A percentile compares a stretch with the other conserved stretches of the same genome.
Evolutionary conservation across 352 stramenopile species (phyloP).

Genomic region (Phytophthora cryptogea): DNA sequence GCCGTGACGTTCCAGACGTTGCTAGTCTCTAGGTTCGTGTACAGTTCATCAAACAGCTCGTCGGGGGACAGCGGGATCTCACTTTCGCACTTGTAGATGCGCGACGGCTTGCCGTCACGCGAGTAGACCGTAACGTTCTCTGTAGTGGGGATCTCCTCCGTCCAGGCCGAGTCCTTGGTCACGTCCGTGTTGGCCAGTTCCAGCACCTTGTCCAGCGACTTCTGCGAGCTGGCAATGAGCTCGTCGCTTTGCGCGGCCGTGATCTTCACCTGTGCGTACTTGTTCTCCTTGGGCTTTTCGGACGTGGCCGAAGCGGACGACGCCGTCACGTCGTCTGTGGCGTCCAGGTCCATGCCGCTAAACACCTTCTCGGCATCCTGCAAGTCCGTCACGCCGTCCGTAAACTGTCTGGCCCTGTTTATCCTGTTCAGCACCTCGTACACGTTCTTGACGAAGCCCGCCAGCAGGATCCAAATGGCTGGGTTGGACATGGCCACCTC

Average conservation of each 20-base stretch:
- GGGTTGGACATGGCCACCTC: slow-evolving; percentile 74
- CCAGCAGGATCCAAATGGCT: slow-evolving; percentile 76
- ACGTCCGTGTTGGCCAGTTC: slow-evolving; percentile 50
- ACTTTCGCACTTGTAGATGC: slow-evolving; percentile 77
- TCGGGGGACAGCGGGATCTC: slow-evolving; percentile 71
- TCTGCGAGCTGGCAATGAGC: slow-evolving; percentile 51
- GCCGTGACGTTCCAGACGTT: slow-evolving; percentile 78
- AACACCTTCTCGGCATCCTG: slow-evolving; percentile 45
- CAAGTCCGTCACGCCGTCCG: slow-evolving; percentile 32
- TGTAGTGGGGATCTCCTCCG: slow-evolving; percentile 58
- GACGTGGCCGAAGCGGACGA: slow-evolving; percentile 4
- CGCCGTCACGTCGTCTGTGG: slow-evolving; percentile 16
- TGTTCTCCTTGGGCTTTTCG: slow-evolving; percentile 28
- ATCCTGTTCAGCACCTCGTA: slow-evolving; percentile 53
- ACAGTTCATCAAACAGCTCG: slow-evolving; percentile 80
- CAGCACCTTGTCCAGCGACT: slow-evolving; percentile 57
- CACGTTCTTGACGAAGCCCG: slow-evolving; percentile 75
- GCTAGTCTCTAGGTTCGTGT: slow-evolving; percentile 77
- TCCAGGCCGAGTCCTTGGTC: slow-evolving; percentile 61
- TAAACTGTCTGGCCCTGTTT: slow-evolving; percentile 26
- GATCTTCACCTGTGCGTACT: slow-evolving; percentile 47
- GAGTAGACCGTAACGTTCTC: slow-evolving; percentile 69
- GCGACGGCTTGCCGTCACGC: slow-evolving; percentile 71
- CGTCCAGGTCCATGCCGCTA: slow-evolving; percentile 40
- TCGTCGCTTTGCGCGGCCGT: slow-evolving; percentile 49